Evolutionary conservation across 768 basidiomycete species (phyloP).

Genomic region (Suillus alpinus): DNA sequence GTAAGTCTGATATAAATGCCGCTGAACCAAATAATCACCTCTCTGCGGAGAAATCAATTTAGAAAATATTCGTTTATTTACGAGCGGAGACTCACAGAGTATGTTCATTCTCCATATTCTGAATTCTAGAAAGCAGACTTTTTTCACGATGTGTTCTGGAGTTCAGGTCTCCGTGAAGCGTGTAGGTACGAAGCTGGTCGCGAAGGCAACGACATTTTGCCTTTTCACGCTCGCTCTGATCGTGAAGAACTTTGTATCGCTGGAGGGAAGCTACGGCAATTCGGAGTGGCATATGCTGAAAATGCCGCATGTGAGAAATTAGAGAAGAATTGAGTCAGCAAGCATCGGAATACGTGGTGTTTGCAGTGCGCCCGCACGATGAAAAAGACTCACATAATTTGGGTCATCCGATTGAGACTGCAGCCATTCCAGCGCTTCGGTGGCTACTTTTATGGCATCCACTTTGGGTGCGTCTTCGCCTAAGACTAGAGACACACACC

Average conservation of each 20-base stretch:
- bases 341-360: not conserved
- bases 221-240: constrained; percentile 29
- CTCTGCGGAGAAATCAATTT: not conserved
- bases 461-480: constrained; percentile 28
- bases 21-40: not conserved
- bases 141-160: constrained; percentile 36
- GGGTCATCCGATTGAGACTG: constrained; percentile 37
- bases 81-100: constrained; percentile 20
- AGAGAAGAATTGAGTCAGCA: not conserved
- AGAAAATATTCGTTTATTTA: not conserved
- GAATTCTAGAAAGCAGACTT: constrained; percentile 30
- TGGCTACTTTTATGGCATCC: constrained; percentile 37
- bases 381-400: constrained; percentile 26
- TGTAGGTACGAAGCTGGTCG: constrained; percentile 28
- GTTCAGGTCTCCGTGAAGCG: constrained; percentile 29
- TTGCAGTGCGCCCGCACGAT: not conserved
- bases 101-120: constrained; percentile 29
- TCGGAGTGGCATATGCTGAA: constrained; percentile 32
- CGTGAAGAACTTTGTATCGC: constrained; percentile 37
- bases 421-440: constrained; percentile 54
- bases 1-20: constrained; percentile 6
- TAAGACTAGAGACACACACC: constrained; percentile 33
- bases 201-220: constrained; percentile 30
- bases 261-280: constrained; percentile 33
- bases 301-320: constrained; percentile 20